These are phyloP conservation scores for Cystoisospora suis DNA, from an alignment of 169 alveolate species.

Conservation along the genomic window DNA sequence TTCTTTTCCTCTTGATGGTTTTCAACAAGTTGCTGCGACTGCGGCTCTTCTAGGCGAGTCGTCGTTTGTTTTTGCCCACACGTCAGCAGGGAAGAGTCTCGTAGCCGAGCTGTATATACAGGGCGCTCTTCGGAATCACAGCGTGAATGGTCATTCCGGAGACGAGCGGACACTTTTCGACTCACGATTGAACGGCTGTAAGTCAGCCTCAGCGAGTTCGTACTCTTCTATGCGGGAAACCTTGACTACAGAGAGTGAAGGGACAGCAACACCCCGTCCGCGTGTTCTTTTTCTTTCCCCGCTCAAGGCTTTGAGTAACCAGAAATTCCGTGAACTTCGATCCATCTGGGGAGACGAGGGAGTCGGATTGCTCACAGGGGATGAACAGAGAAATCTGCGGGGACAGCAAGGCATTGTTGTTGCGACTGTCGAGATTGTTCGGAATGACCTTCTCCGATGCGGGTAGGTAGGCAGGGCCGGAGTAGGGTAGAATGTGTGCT, in stretches of 20 bases:
- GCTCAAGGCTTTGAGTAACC: slow-evolving; percentile 95
- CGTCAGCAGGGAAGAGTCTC: slow-evolving; percentile 98
- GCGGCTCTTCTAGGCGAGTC: slow-evolving; percentile 14
- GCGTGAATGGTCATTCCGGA: background rate
- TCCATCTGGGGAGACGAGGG: slow-evolving; percentile 66
- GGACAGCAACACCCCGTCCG: slow-evolving; percentile 55
- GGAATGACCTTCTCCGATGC: slow-evolving; percentile 81
- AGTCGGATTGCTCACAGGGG: slow-evolving; percentile 97
- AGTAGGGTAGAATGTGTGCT: no score
- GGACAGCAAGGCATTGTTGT: slow-evolving; percentile 93
- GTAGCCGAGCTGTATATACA: slow-evolving; percentile 96
- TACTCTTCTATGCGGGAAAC: background rate
- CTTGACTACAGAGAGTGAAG: background rate
- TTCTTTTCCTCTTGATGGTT: background rate
- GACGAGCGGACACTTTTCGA: background rate
- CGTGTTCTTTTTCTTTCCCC: slow-evolving; percentile 96
- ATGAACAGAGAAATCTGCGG: slow-evolving; percentile 86
- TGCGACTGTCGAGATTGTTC: slow-evolving; percentile 95
- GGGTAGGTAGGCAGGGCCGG: background rate
- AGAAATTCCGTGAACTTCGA: slow-evolving; percentile 91
- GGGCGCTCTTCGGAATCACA: slow-evolving; percentile 82
- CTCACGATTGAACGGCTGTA: background rate
- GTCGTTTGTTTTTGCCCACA: slow-evolving; percentile 94
- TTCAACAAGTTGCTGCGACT: background rate
- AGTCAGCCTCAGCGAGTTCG: background rate